Percentiles rank a stretch among this genome's conserved stretches.
phyloP scores from a whole-genome alignment of 306 rosid genomes.

The Vigna trinervia region DNA sequence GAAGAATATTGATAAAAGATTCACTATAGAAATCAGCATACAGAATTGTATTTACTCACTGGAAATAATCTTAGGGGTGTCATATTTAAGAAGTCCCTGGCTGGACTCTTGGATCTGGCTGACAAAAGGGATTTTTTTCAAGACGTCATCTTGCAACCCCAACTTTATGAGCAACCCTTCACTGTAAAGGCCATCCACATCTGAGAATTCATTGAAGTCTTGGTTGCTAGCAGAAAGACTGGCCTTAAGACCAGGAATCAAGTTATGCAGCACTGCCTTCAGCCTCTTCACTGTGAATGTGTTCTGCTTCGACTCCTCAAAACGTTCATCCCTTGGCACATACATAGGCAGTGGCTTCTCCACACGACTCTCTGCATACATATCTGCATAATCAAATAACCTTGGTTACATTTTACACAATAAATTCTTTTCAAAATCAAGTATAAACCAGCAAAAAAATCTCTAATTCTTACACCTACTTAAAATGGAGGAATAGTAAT shows the following conservation, averaged over 20 bases:
- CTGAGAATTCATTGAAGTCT: constrained; percentile 77
- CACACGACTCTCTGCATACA: constrained; percentile 75
- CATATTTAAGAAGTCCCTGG: constrained; percentile 74
- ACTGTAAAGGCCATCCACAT: constrained; percentile 89
- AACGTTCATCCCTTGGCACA: constrained; percentile 94
- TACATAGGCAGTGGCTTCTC: constrained; percentile 92
- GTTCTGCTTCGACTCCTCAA: constrained; percentile 81
- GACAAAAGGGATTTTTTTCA: constrained; percentile 69
- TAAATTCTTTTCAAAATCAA: background rate
- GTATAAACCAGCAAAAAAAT: too few relatives aligned
- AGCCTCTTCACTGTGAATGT: constrained; percentile 78
- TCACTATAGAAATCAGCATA: background rate
- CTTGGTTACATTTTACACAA: background rate
- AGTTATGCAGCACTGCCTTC: constrained; percentile 76
- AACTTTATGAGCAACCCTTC: constrained; percentile 68
- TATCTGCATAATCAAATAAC: constrained; percentile 48
- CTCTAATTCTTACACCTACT: background rate
- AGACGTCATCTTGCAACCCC: constrained; percentile 72
- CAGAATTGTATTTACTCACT: constrained; percentile 60
- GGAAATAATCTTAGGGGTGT: constrained; percentile 77
- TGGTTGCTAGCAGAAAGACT: constrained; percentile 64
- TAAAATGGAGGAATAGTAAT: background rate
- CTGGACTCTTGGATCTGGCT: constrained; percentile 66
- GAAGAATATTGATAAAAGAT: background rate
- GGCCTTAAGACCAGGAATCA: constrained; percentile 78